Evolutionary conservation across 225 moss, liverwort and hornwort genomes (phyloP).

Genomic region (Lunularia cruciata): DNA sequence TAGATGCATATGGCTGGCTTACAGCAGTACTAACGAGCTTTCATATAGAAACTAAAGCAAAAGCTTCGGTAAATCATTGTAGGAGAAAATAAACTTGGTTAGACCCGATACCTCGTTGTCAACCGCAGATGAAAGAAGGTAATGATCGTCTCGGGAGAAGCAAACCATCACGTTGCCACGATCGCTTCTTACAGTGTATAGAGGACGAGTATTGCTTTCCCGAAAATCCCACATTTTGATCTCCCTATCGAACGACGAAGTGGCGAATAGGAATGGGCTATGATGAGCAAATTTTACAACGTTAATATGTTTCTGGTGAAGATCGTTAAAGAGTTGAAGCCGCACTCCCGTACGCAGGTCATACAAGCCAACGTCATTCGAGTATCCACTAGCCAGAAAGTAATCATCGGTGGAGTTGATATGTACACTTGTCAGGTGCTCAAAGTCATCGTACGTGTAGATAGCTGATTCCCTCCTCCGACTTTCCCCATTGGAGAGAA

Average conservation of each 20-base stretch:
- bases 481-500: conserved; percentile 48
- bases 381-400: conserved; percentile 81
- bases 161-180: conserved; percentile 87
- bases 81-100: too few relatives aligned
- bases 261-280: conserved; percentile 73
- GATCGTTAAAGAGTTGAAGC: conserved; percentile 62
- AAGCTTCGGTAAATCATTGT: too few relatives aligned
- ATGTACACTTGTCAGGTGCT: conserved; percentile 76
- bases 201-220: conserved; percentile 61
- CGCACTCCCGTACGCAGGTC: conserved; percentile 75
- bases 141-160: conserved; percentile 78
- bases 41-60: too few relatives aligned
- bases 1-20: too few relatives aligned
- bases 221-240: conserved; percentile 87
- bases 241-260: conserved; percentile 80
- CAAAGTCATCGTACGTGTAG: conserved; percentile 76
- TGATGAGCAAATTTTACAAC: conserved; percentile 86
- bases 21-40: too few relatives aligned
- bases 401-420: conserved; percentile 79
- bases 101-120: conserved; percentile 85
- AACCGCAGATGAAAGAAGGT: conserved; percentile 79
- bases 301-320: conserved; percentile 82
- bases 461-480: conserved; percentile 59
- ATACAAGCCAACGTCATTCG: conserved; percentile 75
- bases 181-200: conserved; percentile 65